phyloP scores from a whole-genome alignment of 2,329 filamentous ascomycete genomes.

The Fusarium sp. region DNA sequence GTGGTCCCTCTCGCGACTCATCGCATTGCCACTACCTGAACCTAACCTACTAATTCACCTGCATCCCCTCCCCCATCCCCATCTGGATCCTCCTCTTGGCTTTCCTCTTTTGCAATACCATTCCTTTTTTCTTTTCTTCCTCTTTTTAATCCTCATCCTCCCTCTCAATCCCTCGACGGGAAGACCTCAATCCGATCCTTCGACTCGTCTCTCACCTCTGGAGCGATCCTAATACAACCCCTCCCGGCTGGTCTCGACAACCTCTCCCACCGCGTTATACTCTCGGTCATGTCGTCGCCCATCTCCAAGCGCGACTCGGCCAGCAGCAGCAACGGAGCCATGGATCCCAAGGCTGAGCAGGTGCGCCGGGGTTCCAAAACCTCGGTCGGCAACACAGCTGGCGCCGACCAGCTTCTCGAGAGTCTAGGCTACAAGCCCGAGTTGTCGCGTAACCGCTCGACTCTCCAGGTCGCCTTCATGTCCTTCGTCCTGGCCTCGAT shows the following conservation, averaged over 20 bases:
- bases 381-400: constrained; percentile 46
- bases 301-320: constrained; percentile 40
- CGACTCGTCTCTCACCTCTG: background rate
- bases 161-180: constrained; percentile 4
- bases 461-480: constrained; percentile 79
- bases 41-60: constrained; percentile 12
- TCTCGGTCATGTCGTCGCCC: constrained; percentile 21
- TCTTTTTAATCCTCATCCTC: constrained; percentile 9
- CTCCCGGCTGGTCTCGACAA: constrained; percentile 1
- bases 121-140: constrained; percentile 18
- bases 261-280: background rate
- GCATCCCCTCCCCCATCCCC: background rate
- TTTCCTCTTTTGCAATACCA: background rate
- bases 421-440: constrained; percentile 76
- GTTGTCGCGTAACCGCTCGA: constrained; percentile 73
- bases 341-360: constrained; percentile 40
- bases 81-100: constrained; percentile 8
- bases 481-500: constrained; percentile 81
- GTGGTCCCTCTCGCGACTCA: background rate
- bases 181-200: background rate
- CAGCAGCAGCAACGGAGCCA: constrained; percentile 32
- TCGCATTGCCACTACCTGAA: constrained; percentile 26
- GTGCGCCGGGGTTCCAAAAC: constrained; percentile 46
- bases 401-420: constrained; percentile 72
- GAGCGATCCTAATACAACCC: background rate